These are phyloP conservation scores for Solanum pinnatisectum DNA, from an alignment of 257 asterid genomes.

Conservation along the genomic window DNA sequence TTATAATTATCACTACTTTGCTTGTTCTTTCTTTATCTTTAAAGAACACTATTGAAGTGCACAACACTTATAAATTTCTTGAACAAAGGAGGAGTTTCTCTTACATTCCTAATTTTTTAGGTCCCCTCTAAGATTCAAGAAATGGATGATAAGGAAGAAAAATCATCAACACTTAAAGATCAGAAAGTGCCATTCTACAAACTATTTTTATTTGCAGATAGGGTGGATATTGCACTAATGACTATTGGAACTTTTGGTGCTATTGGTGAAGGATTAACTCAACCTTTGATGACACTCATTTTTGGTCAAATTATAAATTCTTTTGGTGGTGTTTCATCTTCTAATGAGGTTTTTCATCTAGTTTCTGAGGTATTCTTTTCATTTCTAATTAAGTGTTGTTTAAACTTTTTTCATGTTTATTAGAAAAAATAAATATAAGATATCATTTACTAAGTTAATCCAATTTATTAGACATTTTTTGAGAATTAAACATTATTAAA, in stretches of 20 bases:
- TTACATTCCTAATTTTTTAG: neutral
- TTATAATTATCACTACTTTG: neutral
- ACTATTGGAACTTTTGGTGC: constrained; percentile 42
- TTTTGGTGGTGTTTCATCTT: constrained; percentile 16
- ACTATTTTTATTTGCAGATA: constrained; percentile 48
- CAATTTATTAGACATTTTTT: too few species aligned
- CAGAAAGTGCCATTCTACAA: constrained; percentile 32
- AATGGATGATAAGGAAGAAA: neutral
- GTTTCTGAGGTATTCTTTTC: constrained; percentile 34
- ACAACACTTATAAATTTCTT: neutral
- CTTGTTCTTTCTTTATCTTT: neutral
- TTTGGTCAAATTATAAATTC: constrained; percentile 56
- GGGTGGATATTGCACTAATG: constrained; percentile 32
- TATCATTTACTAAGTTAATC: too few species aligned
- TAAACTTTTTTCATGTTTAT: neutral
- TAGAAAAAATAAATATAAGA: too few species aligned
- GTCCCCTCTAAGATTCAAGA: neutral
- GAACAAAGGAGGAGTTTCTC: neutral
- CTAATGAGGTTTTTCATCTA: constrained; percentile 28
- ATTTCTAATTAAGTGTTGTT: too few species aligned
- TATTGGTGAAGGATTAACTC: constrained; percentile 44
- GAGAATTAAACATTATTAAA: too few species aligned
- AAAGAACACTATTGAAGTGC: neutral
- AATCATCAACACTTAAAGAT: neutral
- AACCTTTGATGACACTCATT: constrained; percentile 59